Evolutionary conservation across 2,329 filamentous ascomycete species (phyloP).

Genomic region (Ophiocordyceps camponoti-leonardi): DNA sequence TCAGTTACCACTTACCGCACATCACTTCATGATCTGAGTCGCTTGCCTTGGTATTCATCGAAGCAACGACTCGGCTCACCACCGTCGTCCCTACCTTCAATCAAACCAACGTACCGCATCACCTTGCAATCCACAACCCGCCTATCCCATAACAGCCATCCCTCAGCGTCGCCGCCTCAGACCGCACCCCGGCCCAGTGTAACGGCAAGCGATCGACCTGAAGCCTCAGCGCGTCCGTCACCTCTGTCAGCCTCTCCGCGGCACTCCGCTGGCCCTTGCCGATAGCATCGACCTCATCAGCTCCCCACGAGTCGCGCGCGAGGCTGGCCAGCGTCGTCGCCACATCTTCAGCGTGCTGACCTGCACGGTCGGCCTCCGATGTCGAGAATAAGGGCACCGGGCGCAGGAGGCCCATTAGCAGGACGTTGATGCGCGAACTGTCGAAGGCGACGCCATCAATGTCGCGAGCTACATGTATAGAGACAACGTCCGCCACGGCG

Average conservation of each 20-base stretch:
- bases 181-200: slow-evolving; percentile 41
- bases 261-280: slow-evolving; percentile 23
- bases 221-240: slow-evolving; percentile 31
- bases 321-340: slow-evolving; percentile 27
- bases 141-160: slow-evolving; percentile 32
- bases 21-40: no score
- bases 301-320: slow-evolving; percentile 26
- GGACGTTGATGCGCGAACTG: slow-evolving; percentile 27
- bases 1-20: no score
- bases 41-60: no score
- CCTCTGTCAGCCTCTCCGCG: slow-evolving; percentile 27
- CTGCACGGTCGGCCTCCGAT: slow-evolving; percentile 5
- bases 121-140: slow-evolving; percentile 26
- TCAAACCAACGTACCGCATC: neutral
- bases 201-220: slow-evolving; percentile 40
- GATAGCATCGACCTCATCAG: slow-evolving; percentile 17
- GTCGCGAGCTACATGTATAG: slow-evolving; percentile 35
- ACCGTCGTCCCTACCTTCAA: no score
- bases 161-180: slow-evolving; percentile 23
- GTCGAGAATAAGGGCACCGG: slow-evolving; percentile 1
- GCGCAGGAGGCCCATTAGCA: slow-evolving; percentile 44
- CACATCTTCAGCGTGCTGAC: slow-evolving; percentile 21
- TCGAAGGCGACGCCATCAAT: slow-evolving; percentile 25
- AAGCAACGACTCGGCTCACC: no score
- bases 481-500: slow-evolving; percentile 30